Base-by-base conservation (phyloP, 371 early-diverging fungal species). In the Coemansia sp. region DNA sequence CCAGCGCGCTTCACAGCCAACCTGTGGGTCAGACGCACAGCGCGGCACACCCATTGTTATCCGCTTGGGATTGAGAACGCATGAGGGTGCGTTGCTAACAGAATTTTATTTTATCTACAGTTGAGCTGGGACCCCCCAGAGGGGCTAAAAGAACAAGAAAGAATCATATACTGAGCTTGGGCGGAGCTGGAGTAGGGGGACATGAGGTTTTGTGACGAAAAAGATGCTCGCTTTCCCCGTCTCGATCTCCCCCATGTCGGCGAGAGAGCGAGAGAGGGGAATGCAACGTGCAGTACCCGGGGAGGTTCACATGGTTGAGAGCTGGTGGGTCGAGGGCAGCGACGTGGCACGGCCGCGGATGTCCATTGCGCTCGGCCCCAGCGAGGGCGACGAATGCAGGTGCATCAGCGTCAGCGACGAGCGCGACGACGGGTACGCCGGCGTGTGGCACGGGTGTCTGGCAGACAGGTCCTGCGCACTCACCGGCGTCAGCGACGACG, bases 391-490 rank as follows among this genome's bases (percentile, higher is more conserved):
- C 40, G 41, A 54, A n/a, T 60, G 54, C 42, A 71, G 45, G 26
- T 60, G 48, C 42, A 71, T 40, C 39, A 67, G 57, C 48, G 55
- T 42, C 34, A 59, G 58, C 43, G 68, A 72, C 38, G 64, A 58
- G 58, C 64, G 55, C 43, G 68, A 63, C 4, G 68, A 57, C 45
- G 78, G 66, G 75, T 75, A 75, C 39, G 66, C 69, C 47, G 66
- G 69, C 43, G 63, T 57, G 56, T 67, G 77, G 64, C 76, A 75
- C 9, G 77, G 76, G 41, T 55, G 53, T 45, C 65, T 67, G 49
- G 69, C 51, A 12, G 65, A 49, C 63, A 74, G 52, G 38, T 65
- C 72, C 58, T 63, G 65, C 1, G 75, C 59, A n/a, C 66, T 65
- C 62, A 76, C 59, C 5, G 65, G 69, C 53, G 58, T 75, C 45